Evolutionary conservation across 192 early-diverging fungal genomes (phyloP).

Genomic region (Podila verticillata): DNA sequence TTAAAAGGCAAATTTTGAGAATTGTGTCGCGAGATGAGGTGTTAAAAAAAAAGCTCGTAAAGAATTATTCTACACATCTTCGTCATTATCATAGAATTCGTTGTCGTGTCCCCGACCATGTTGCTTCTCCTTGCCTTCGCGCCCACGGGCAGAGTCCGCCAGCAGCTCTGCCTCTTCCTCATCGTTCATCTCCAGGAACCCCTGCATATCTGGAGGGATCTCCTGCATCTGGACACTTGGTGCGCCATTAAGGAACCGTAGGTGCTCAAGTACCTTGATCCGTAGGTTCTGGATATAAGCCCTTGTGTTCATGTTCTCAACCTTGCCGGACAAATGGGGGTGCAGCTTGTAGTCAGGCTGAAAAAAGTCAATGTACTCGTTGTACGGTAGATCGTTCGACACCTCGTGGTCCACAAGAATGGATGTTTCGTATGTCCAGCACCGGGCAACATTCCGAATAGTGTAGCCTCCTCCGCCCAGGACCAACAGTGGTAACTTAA

Average conservation of each 20-base stretch:
- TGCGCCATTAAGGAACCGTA: constrained; percentile 86
- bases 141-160: constrained; percentile 42
- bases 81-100: constrained; percentile 40
- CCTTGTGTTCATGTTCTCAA: constrained; percentile 91
- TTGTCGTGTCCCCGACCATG: constrained; percentile 21
- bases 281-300: constrained; percentile 81
- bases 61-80: constrained; percentile 10
- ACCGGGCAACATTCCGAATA: constrained; percentile 87
- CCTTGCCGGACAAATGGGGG: constrained; percentile 79
- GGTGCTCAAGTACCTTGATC: constrained; percentile 83
- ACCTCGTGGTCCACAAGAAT: constrained; percentile 81
- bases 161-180: constrained; percentile 58
- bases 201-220: constrained; percentile 73
- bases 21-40: no score
- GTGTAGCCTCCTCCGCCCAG: constrained; percentile 95
- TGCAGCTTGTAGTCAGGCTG: constrained; percentile 92
- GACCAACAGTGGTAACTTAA: constrained; percentile 80
- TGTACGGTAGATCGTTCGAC: constrained; percentile 76
- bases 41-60: no score
- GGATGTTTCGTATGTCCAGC: constrained; percentile 96
- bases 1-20: no score
- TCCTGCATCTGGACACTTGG: constrained; percentile 98
- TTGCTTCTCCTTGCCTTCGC: constrained; percentile 38
- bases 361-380: constrained; percentile 84
- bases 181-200: constrained; percentile 63